Base-by-base conservation (phyloP, 768 basidiomycete genomes). In the Coprinopsis cinerea region DNA sequence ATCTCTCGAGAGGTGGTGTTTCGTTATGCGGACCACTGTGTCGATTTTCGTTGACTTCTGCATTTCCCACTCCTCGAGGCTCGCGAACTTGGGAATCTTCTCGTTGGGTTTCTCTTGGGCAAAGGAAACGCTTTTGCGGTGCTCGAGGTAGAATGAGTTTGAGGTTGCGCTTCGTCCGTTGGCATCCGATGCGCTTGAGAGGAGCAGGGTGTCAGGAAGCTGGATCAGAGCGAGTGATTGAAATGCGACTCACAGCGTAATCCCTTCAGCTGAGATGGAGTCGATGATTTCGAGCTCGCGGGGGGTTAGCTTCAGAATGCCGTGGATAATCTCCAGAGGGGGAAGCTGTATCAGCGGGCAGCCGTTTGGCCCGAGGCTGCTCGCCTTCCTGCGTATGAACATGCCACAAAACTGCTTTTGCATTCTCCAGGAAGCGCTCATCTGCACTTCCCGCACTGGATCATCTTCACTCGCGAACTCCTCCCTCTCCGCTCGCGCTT, bases 251-350 rank as follows among this genome's bases (percentile, higher is more conserved):
- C 20, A 28, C n/a, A 13, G 18, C 11, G 14, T 24, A 43, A 17
- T 6, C 11, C 18, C 27, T 15, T 50, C 41, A 9, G 43, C 40
- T 2, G 39, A 4, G 23, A 49, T 17, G 4, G 22, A 10, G 13
- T 43, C 40, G 11, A 50, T 17, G 14, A 34, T 10, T 22, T 50
- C 30, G 18, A 44, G 7, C 51, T 22, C 51, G 28, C 51, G 32
- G 9, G 23, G 20, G 11, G 32, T 45, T 2, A 47, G 36, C 7
- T 18, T 10, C 15, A 52, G 14, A 2, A 27, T 13, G 14, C 20
- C 34, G 18, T 40, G 13, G 24, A 47, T 23, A 13, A 28, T 25
- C 2, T 40, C 17, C 9, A 26, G 14, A 14, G 11, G 28, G 15
- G 51, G 51, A 10, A 52, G 24, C n/a, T 17, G 2, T 35, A 52